Evolutionary conservation across 1,284 basidiomycete species (phyloP), one percentile per base, ranked within the genome.

Genomic region (Jaminaea rosea): DNA sequence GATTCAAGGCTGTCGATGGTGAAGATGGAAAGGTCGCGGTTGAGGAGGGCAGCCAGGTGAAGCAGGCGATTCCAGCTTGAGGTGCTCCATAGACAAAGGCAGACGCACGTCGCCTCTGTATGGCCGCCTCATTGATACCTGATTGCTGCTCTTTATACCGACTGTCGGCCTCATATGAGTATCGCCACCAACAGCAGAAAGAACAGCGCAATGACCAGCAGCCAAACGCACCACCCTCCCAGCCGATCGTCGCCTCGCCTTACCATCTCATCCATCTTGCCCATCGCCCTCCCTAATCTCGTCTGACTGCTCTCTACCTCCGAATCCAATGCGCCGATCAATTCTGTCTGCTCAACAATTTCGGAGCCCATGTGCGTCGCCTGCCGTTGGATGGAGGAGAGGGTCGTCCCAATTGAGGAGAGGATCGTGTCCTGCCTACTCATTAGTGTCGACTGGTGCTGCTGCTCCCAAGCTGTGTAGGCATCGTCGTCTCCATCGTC

Each of bases 181-280:
- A 63, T 52, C 23, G 58, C 62, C 13, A 63, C 52, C 39, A 63
- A 39, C 21, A 63, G 42, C 27, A 63, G 41, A 31, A 63, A 46
- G 36, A 63, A 59, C 45, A 63, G 47, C n/a, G 58, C 56, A 8
- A 63, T 58, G 21, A 73, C 59, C 46, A 73, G 54, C 17, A 73
- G 57, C 70, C 70, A 73, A 4, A 72, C 67, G 47, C 69, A 72
- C 70, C 70, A 73, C 5, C 70, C 70, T 8, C 67, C 63, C 27
- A 69, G 46, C n/a, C 66, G 50, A 36, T 67, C 67, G 42, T 73
- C 70, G 21, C 62, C 55, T 26, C 62, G 60, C 21, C 60, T 49
- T 2, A 71, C 55, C 37, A 73, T 51, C 10, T 62, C 53, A 54
- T 73, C 70, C 70, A 73, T 72, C 53, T 62, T 63, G 28, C 52